These are phyloP conservation scores for Asterella californica DNA, from an alignment of 225 moss, liverwort and hornwort species.

Conservation along the genomic window DNA sequence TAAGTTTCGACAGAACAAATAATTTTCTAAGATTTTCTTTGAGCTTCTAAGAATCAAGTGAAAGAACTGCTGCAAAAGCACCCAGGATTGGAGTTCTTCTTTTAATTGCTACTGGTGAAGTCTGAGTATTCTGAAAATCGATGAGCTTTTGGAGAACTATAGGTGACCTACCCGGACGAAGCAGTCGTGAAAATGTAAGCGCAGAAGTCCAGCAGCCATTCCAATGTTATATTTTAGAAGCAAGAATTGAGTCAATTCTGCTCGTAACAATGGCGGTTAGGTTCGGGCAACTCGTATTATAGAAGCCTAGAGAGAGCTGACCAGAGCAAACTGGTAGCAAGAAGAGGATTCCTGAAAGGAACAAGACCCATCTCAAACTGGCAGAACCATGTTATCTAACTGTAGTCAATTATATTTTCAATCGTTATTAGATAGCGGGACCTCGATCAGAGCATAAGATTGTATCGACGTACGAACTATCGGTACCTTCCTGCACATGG, in stretches of 20 bases:
- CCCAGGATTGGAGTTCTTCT: background rate
- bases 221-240: conserved; percentile 4
- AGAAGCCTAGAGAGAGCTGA: conserved; percentile 6
- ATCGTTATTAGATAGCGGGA: background rate
- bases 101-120: background rate
- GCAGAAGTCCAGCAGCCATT: conserved; percentile 10
- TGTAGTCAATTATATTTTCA: background rate
- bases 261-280: conserved; percentile 8
- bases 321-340: conserved; percentile 5
- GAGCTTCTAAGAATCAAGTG: too few species aligned
- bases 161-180: conserved; percentile 17
- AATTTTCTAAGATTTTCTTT: too few species aligned
- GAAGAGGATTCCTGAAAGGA: background rate
- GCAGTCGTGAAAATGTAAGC: conserved; percentile 22
- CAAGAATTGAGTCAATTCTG: conserved; percentile 7
- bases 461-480: background rate
- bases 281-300: conserved; percentile 12
- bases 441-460: background rate
- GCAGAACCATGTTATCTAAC: background rate
- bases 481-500: conserved; percentile 8
- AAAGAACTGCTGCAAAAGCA: too few species aligned
- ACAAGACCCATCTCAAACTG: conserved; percentile 1
- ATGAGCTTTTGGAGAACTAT: background rate
- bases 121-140: background rate
- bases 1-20: too few species aligned